Conservation (phyloP, 2,329 filamentous ascomycete species). For the Aschersonia sp. region DNA sequence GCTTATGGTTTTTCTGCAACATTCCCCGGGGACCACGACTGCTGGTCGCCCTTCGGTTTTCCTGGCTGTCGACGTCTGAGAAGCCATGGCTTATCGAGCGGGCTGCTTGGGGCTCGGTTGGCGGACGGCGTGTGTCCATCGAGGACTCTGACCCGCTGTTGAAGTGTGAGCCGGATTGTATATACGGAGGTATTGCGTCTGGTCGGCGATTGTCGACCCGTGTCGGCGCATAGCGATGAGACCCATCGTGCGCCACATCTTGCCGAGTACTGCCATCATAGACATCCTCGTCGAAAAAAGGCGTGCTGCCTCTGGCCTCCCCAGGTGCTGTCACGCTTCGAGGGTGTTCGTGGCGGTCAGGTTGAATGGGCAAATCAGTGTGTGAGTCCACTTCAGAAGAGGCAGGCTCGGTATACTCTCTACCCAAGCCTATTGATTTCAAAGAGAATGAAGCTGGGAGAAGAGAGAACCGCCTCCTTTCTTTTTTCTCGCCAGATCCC, state of each 20-base stretch:
- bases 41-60: conserved; percentile 22
- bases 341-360: conserved; percentile 16
- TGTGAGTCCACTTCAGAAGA: conserved; percentile 34
- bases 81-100: conserved; percentile 29
- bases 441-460: conserved; percentile 50
- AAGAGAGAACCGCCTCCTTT: conserved; percentile 55
- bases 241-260: conserved; percentile 17
- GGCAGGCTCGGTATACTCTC: conserved; percentile 26
- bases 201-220: conserved; percentile 24
- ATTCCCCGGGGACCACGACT: conserved; percentile 35
- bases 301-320: conserved; percentile 20
- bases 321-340: conserved; percentile 20
- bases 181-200: conserved; percentile 30
- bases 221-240: conserved; percentile 24
- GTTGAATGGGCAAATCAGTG: conserved; percentile 37
- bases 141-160: conserved; percentile 41
- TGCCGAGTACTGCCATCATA: conserved; percentile 22
- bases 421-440: conserved; percentile 46
- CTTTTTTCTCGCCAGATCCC: conserved; percentile 39
- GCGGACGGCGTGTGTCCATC: conserved; percentile 30
- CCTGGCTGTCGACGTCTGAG: conserved; percentile 26
- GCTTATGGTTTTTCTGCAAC: conserved; percentile 72
- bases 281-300: conserved; percentile 21
- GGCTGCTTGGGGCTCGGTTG: conserved; percentile 21
- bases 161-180: conserved; percentile 28